Evolutionary conservation across 805 yeast species (phyloP).

Genomic region (Soucietia sequanensis): DNA sequence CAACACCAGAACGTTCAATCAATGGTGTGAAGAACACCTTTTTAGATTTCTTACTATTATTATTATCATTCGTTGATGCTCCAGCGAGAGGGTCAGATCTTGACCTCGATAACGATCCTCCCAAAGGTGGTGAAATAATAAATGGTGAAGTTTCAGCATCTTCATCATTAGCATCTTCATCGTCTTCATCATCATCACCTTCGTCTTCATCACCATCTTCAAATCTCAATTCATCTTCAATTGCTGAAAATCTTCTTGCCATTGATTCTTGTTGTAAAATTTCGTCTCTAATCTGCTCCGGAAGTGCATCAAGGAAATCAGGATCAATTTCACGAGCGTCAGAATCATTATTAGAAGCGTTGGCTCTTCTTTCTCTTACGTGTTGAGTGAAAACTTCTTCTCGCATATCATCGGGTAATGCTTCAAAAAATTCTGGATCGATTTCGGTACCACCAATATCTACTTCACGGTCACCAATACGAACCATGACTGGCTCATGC

Average conservation of each 20-base stretch:
- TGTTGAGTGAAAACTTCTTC: constrained; percentile 90
- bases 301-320: constrained; percentile 77
- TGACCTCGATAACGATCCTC: too few relatives aligned
- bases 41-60: constrained; percentile 18
- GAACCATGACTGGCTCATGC: constrained; percentile 59
- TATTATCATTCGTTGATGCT: constrained; percentile 5
- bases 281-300: constrained; percentile 63
- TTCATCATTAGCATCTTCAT: constrained; percentile 14
- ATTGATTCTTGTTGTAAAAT: constrained; percentile 57
- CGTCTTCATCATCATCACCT: constrained; percentile 19
- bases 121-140: too few relatives aligned
- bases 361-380: constrained; percentile 67
- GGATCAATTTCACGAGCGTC: constrained; percentile 70
- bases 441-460: constrained; percentile 89
- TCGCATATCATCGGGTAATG: constrained; percentile 88
- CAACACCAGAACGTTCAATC: constrained; percentile 72
- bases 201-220: constrained; percentile 22
- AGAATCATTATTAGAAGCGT: constrained; percentile 44
- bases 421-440: constrained; percentile 87
- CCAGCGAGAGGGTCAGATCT: constrained; percentile 11
- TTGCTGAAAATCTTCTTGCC: constrained; percentile 35
- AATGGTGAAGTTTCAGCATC: constrained; percentile 1
- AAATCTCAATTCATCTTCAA: constrained; percentile 18
- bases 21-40: constrained; percentile 58
- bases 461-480: constrained; percentile 73